These are phyloP conservation scores for Kodamaea ohmeri DNA, from an alignment of 1,139 yeast species.

Conservation along the genomic window DNA sequence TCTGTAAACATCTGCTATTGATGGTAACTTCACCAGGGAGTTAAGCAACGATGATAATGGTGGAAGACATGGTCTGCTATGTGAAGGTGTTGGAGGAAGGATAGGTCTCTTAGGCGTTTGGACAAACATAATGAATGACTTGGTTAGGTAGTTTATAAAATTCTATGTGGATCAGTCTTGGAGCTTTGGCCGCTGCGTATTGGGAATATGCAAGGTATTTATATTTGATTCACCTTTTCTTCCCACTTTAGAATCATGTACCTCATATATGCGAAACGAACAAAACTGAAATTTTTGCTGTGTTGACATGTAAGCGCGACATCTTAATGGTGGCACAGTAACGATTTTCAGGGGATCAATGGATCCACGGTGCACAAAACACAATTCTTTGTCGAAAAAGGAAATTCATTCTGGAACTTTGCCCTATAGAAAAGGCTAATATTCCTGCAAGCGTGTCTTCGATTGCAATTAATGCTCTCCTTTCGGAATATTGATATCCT, in stretches of 20 bases:
- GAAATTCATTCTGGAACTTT: background rate
- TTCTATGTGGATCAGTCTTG: background rate
- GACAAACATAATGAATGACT: slow-evolving; percentile 13
- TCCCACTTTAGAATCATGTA: slow-evolving; percentile 2
- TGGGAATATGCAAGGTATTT: slow-evolving; percentile 2
- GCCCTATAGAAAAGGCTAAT: slow-evolving; percentile 3
- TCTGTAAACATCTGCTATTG: slow-evolving; percentile 11
- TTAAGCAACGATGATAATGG: slow-evolving; percentile 40
- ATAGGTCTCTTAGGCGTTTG: slow-evolving; percentile 33
- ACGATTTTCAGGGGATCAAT: slow-evolving; percentile 3
- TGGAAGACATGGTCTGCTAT: slow-evolving; percentile 33
- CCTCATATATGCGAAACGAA: slow-evolving; percentile 2
- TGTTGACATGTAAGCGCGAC: slow-evolving; percentile 5
- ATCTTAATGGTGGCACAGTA: background rate
- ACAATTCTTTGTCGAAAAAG: background rate
- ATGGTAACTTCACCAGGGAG: slow-evolving; percentile 13
- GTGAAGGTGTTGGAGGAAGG: slow-evolving; percentile 29
- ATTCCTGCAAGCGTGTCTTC: slow-evolving; percentile 5
- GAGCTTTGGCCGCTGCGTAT: background rate
- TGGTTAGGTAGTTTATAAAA: background rate
- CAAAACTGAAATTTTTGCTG: slow-evolving; percentile 2
- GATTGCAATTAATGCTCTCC: slow-evolving; percentile 6
- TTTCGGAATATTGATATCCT: slow-evolving; percentile 7
- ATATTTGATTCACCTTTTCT: background rate
- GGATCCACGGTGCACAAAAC: background rate